Conservation (phyloP, 2,329 filamentous ascomycete species). For the Verticillium alfalfae region DNA sequence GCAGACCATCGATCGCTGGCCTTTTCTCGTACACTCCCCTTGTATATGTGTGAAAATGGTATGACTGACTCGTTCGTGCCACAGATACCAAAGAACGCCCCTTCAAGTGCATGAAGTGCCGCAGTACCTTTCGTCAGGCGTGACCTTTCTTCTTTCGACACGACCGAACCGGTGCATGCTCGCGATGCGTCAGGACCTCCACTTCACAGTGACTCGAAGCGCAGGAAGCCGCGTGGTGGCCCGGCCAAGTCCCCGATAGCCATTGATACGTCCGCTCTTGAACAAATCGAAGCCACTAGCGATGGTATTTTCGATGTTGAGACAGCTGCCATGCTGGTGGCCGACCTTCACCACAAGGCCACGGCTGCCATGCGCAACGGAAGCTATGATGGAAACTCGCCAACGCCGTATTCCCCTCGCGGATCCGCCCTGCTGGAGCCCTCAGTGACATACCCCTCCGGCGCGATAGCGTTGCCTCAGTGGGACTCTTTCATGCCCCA, state of each 20-base stretch:
- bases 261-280: conserved; percentile 79
- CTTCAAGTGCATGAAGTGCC: conserved; percentile 97
- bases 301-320: conserved; percentile 94
- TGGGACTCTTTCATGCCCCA: conserved; percentile 87
- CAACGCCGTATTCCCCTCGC: conserved; percentile 68
- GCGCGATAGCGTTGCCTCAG: conserved; percentile 75
- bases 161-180: conserved; percentile 96
- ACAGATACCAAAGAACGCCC: conserved; percentile 96
- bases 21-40: background rate
- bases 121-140: conserved; percentile 98
- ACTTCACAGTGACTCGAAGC: conserved; percentile 90
- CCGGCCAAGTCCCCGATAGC: conserved; percentile 74
- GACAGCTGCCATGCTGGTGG: conserved; percentile 97
- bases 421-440: conserved; percentile 70
- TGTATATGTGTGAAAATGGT: background rate
- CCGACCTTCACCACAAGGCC: conserved; percentile 94
- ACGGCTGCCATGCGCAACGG: conserved; percentile 63
- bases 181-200: conserved; percentile 87
- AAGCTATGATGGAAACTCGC: conserved; percentile 50
- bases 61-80: background rate
- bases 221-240: conserved; percentile 64
- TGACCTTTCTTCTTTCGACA: conserved; percentile 96
- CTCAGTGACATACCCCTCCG: conserved; percentile 69
- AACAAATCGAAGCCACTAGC: conserved; percentile 87
- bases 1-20: too few relatives aligned